phyloP scores from a whole-genome alignment of 1,139 yeast species.

The Dujonia santamariae region DNA sequence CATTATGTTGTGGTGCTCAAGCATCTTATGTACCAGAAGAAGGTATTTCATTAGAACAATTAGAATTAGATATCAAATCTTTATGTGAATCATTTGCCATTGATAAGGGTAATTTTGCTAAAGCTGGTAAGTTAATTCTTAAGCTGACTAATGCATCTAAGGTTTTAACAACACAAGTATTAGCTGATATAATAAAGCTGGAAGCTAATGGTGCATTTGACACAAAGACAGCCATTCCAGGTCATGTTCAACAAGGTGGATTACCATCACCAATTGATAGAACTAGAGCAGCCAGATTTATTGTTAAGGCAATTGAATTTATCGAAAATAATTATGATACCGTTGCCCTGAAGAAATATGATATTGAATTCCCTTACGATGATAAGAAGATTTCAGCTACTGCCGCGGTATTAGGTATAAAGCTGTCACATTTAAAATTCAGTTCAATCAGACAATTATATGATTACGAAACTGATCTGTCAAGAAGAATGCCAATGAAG shows the following conservation, averaged over 20 bases:
- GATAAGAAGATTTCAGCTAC: conserved; percentile 44
- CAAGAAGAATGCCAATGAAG: conserved; percentile 81
- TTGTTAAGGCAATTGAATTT: conserved; percentile 83
- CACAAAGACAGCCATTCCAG: conserved; percentile 94
- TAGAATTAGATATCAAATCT: conserved; percentile 59
- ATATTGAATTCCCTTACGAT: conserved; percentile 32
- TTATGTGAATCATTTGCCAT: conserved; percentile 54
- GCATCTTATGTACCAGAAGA: conserved; percentile 77
- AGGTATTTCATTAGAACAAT: conserved; percentile 53
- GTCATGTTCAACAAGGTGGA: conserved; percentile 98
- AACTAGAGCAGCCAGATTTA: conserved; percentile 86
- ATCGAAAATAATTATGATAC: conserved; percentile 51
- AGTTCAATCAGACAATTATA: conserved; percentile 72
- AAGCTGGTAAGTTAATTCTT: conserved; percentile 78
- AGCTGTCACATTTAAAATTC: conserved; percentile 73
- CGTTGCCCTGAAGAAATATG: conserved; percentile 23
- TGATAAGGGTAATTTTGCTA: conserved; percentile 60
- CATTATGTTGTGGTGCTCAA: conserved; percentile 69
- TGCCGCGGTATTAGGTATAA: conserved; percentile 85
- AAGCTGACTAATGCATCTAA: conserved; percentile 84
- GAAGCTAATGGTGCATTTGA: conserved; percentile 78
- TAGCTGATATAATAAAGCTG: conserved; percentile 79
- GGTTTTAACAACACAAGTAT: conserved; percentile 75
- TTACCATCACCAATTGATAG: conserved; percentile 94
- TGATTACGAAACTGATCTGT: conserved; percentile 80